Evolutionary conservation across 106 monocot genomes (phyloP), one percentile per base, ranked within the genome.

Genomic region (Iris macrosiphon): DNA sequence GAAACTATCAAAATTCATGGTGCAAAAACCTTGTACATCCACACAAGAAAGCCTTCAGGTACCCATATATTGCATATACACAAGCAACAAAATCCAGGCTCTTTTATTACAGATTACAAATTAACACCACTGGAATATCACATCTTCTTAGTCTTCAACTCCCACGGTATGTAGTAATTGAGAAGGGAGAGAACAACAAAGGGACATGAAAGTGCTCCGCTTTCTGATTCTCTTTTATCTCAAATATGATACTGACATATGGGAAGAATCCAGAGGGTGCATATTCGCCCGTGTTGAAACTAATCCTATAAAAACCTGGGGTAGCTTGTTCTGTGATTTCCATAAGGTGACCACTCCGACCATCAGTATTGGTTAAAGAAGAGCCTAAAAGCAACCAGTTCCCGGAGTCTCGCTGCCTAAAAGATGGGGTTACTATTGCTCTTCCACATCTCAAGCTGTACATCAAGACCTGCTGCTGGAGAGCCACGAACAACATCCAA

Each of bases 171-270:
- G 93, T 93, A 15, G 63, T 69, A 40, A 93, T 78, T 6, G 81
- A 83, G 42, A 88, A 93, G 1, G 93, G 93, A 0, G 93, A 84
- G 38, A 84, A 67, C 60, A 93, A 66, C 62, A 93, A 52, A 1
- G 93, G 93, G 19, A 93, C 88, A 73, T 93, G 93, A 50, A 93
- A 93, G 68, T 93, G 93, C 63, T 93, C 84, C 4, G 73, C 67
- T 31, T 27, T 81, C 66, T 93, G 93, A 14, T 77, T 69, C 32
- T 84, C 81, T 52, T 43, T 81, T 26, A 93, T 59, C 88, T 88
- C 77, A 65, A 93, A 93, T 18, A 88, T 67, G 20, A 93, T 70
- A 48, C 81, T 84, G 22, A 84, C 84, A 54, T 70, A 93, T 0
- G 88, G 84, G 35, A 88, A 88, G 67, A 88, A 88, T 2, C 93